Percentiles rank a stretch among this genome's conserved stretches.
phyloP scores from a whole-genome alignment of 768 basidiomycete genomes.

The Russula sp. region DNA sequence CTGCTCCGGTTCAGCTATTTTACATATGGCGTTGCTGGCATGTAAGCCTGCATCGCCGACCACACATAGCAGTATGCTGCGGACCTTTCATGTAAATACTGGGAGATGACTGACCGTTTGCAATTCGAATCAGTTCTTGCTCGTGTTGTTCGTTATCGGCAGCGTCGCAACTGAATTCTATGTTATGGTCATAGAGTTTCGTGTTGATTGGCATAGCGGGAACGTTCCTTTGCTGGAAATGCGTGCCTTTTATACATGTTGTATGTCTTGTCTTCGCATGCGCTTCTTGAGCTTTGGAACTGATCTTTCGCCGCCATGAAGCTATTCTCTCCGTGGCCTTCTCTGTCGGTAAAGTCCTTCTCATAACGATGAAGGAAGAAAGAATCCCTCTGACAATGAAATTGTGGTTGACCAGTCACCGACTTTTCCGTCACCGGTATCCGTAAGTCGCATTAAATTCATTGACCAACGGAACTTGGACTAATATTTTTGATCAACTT shows the following conservation, averaged over 20 bases:
- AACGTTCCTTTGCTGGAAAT: neutral
- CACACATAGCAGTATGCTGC: conserved; percentile 8
- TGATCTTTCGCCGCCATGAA: neutral
- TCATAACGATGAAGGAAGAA: neutral
- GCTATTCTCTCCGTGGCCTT: conserved; percentile 10
- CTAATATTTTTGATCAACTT: neutral
- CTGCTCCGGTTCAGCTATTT: conserved; percentile 35
- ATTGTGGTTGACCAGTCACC: neutral
- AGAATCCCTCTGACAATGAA: neutral
- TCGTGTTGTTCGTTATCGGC: conserved; percentile 17
- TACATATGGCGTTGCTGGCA: conserved; percentile 36
- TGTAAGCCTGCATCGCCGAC: conserved; percentile 25
- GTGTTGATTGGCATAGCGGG: neutral
- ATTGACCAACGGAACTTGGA: neutral
- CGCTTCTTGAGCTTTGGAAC: neutral
- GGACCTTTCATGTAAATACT: neutral
- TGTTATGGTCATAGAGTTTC: conserved; percentile 8
- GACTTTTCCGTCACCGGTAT: conserved; percentile 23
- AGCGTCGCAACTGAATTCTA: conserved; percentile 6
- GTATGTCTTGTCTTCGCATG: neutral
- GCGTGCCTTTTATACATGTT: conserved; percentile 16
- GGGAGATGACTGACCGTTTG: neutral
- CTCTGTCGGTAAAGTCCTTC: conserved; percentile 10
- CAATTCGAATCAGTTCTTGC: conserved; percentile 3
- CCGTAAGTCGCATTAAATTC: conserved; percentile 10